These are phyloP conservation scores for Singerocomus inundabilis DNA, from an alignment of 1,284 basidiomycete species.

Conservation along the genomic window DNA sequence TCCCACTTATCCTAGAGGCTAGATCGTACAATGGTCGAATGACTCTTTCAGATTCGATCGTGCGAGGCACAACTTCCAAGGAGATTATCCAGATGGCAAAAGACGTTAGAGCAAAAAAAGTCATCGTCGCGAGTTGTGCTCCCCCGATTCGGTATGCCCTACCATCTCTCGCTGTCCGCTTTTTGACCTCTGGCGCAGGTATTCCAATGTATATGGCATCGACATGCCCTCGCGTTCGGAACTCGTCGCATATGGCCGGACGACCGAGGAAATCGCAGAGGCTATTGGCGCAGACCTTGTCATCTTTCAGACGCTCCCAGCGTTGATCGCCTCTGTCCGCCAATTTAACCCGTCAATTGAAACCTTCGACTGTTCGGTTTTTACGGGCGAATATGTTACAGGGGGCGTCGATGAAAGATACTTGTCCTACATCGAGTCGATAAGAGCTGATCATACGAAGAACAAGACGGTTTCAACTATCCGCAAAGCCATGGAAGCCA, in stretches of 20 bases:
- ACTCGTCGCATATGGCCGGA: slow-evolving; percentile 87
- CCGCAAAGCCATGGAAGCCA: slow-evolving; percentile 38
- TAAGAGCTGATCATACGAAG: slow-evolving; percentile 87
- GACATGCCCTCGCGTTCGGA: slow-evolving; percentile 98
- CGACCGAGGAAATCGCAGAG: slow-evolving; percentile 72
- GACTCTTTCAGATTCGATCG: slow-evolving; percentile 81
- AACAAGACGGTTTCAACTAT: slow-evolving; percentile 34
- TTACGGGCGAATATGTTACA: slow-evolving; percentile 96
- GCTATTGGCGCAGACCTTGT: slow-evolving; percentile 95
- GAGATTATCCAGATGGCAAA: slow-evolving; percentile 99
- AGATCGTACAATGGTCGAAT: not conserved
- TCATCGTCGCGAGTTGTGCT: slow-evolving; percentile 96
- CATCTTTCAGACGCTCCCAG: slow-evolving; percentile 94
- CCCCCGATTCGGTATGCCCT: slow-evolving; percentile 80
- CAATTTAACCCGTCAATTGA: slow-evolving; percentile 82
- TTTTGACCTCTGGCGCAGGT: slow-evolving; percentile 41
- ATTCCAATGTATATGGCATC: slow-evolving; percentile 98
- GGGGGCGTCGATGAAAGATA: slow-evolving; percentile 92
- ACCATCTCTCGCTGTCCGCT: not conserved
- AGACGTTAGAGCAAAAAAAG: slow-evolving; percentile 97
- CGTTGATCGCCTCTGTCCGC: slow-evolving; percentile 86
- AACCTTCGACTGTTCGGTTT: slow-evolving; percentile 95
- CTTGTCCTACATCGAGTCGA: slow-evolving; percentile 70
- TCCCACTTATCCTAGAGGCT: not conserved
- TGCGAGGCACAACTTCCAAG: slow-evolving; percentile 97